Base-by-base conservation (phyloP, 345 rosid genomes). In the Sapria himalayana region DNA sequence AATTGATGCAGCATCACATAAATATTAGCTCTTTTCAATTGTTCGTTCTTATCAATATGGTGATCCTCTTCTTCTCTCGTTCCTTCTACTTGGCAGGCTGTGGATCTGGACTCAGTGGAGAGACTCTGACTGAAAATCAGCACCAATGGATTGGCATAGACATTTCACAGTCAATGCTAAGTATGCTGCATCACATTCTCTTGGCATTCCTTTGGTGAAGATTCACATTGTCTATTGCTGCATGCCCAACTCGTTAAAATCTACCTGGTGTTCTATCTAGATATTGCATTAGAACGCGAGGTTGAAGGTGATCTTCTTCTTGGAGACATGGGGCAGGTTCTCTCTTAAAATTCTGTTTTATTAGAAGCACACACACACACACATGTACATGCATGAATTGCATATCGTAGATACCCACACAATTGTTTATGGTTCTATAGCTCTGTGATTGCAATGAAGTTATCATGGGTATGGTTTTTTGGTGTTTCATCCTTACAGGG, bases 241-340 rank as follows among this genome's bases (percentile, higher is more conserved):
- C n/a, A n/a, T n/a, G n/a, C n/a, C n/a, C n/a, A n/a, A n/a, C n/a
- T n/a, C n/a, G n/a, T n/a, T n/a, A n/a, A n/a, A n/a, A n/a, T n/a
- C n/a, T n/a, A n/a, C n/a, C n/a, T n/a, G n/a, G n/a, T n/a, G n/a
- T 29, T 9, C 22, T 39, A 33, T 51, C 22, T 61, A 81, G 93
- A 72, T 48, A 61, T 86, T 51, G 91, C 93, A 15, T 48, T 73
- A 67, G 93, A 86, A 57, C 64, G 92, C 10, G 93, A 81, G 61
- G 85, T 71, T 33, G 82, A 81, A 33, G 91, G 98, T 14, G 98
- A 89, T 74, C 74, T 89, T 24, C 48, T 89, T 52, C 93, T 82
- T 46, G 73, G 71, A 19, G 98, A 89, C 63, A 82, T 82, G 98
- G 98, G 98, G 16, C 95, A 89, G 93, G 93, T 89, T 45, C 49